Percentiles rank a stretch among this genome's conserved stretches.
phyloP scores from a whole-genome alignment of 2,329 filamentous ascomycete genomes.

The Setomelanomma holmii region DNA sequence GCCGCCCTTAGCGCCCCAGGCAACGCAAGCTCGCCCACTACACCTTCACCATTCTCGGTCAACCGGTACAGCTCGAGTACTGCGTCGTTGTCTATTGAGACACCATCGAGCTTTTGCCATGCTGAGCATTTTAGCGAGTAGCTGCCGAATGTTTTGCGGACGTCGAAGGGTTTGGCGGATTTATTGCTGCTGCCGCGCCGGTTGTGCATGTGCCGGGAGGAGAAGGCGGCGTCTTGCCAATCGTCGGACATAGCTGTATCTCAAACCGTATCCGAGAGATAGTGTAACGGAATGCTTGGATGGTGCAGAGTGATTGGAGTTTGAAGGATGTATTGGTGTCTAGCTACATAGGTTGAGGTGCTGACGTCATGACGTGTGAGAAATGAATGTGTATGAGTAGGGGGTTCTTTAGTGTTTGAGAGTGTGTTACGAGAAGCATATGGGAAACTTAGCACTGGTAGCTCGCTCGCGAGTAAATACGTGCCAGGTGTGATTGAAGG shows the following conservation, averaged over 20 bases:
- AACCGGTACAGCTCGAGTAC: slow-evolving; percentile 28
- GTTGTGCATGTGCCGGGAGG: slow-evolving; percentile 35
- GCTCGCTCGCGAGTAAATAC: too few species aligned
- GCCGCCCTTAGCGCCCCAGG: slow-evolving; percentile 21
- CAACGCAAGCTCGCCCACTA: slow-evolving; percentile 25
- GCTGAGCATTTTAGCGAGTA: slow-evolving; percentile 30
- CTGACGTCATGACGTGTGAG: slow-evolving; percentile 7
- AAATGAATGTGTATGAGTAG: not conserved
- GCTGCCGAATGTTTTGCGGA: slow-evolving; percentile 31
- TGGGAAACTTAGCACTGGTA: too few species aligned
- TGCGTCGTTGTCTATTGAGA: slow-evolving; percentile 9
- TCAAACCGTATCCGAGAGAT: too few species aligned
- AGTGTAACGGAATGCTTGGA: too few species aligned
- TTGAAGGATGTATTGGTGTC: too few species aligned
- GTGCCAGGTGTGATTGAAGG: too few species aligned
- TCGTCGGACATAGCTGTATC: slow-evolving; percentile 22
- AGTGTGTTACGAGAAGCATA: not conserved
- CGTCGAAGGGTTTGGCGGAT: slow-evolving; percentile 26
- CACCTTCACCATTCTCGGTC: slow-evolving; percentile 25
- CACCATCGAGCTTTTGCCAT: slow-evolving; percentile 18
- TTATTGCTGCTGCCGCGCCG: slow-evolving; percentile 16
- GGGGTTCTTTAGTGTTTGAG: not conserved
- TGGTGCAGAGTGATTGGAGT: too few species aligned
- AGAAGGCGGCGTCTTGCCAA: slow-evolving; percentile 34
- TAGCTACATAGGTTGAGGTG: not conserved